phyloP scores from a whole-genome alignment of 257 asterid species.

The Forsythia suspensa region DNA sequence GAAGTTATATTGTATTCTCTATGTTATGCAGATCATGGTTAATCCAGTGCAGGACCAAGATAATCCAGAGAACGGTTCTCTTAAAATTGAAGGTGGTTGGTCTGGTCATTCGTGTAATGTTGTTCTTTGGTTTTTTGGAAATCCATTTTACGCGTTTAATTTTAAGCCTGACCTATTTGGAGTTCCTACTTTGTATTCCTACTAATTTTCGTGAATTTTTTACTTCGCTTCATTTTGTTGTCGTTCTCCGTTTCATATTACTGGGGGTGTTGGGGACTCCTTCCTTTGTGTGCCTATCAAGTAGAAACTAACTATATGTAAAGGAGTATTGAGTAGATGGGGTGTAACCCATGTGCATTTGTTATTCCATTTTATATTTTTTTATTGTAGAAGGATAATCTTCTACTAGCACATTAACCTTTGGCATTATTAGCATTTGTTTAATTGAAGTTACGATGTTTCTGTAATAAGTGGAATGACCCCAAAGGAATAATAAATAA shows the following conservation, averaged over 20 bases:
- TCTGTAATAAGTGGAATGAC: not conserved
- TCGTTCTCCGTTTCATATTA: no score
- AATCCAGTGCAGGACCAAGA: constrained; percentile 38
- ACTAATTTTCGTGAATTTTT: no score
- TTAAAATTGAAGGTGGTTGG: constrained; percentile 55
- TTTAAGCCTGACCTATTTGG: not conserved
- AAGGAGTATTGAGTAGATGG: no score
- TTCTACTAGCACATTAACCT: no score
- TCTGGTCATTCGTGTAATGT: constrained; percentile 7
- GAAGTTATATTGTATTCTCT: constrained; percentile 12
- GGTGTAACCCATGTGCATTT: no score
- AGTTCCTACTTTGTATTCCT: not conserved
- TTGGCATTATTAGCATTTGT: no score
- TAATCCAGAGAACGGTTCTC: constrained; percentile 30
- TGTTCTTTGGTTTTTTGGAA: constrained; percentile 10
- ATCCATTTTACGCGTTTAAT: constrained; percentile 3
- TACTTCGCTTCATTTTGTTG: no score
- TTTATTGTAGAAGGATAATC: no score
- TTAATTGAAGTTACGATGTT: not conserved
- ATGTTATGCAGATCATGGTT: constrained; percentile 48
- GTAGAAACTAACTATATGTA: no score
- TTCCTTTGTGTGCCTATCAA: no score
- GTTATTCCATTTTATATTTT: no score
- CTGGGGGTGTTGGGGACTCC: no score
- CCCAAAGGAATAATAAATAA: not conserved